phyloP scores from a whole-genome alignment of 1,284 basidiomycete species.

The Malassezia vespertilionis region DNA sequence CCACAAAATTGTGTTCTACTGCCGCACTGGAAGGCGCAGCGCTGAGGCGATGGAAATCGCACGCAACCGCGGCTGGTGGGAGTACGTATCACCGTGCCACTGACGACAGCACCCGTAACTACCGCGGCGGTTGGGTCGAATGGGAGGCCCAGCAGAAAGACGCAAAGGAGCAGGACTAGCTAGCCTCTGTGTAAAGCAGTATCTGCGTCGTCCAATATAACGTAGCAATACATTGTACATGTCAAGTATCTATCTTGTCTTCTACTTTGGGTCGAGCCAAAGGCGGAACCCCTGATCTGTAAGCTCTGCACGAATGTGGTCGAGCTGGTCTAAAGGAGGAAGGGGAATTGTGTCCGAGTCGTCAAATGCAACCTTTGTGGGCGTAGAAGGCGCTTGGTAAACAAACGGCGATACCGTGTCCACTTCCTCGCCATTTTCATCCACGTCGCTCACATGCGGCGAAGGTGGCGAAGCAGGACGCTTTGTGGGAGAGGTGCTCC shows the following conservation, averaged over 20 bases:
- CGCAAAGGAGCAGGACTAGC: slow-evolving; percentile 45
- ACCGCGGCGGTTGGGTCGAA: slow-evolving; percentile 82
- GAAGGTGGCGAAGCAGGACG: slow-evolving; percentile 7
- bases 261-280: slow-evolving; percentile 1
- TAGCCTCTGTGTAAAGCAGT: background rate
- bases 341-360: slow-evolving; percentile 1
- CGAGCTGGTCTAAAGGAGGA: background rate
- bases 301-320: slow-evolving; percentile 11
- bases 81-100: slow-evolving; percentile 52
- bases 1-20: slow-evolving; percentile 86
- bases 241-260: slow-evolving; percentile 3
- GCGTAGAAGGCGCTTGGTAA: background rate
- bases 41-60: slow-evolving; percentile 74
- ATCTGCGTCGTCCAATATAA: background rate
- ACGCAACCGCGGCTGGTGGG: slow-evolving; percentile 69
- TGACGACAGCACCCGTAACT: slow-evolving; percentile 61
- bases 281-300: slow-evolving; percentile 12
- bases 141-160: slow-evolving; percentile 60
- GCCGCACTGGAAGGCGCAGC: slow-evolving; percentile 77
- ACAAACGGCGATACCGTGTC: background rate
- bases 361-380: background rate
- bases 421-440: slow-evolving; percentile 14
- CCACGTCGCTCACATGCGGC: slow-evolving; percentile 13
- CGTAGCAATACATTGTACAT: background rate
- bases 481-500: background rate